Percentiles rank a stretch among this genome's conserved stretches.
Evolutionary conservation across 2,329 filamentous ascomycete species (phyloP).

Genomic region (Phaeosphaeria sp.): DNA sequence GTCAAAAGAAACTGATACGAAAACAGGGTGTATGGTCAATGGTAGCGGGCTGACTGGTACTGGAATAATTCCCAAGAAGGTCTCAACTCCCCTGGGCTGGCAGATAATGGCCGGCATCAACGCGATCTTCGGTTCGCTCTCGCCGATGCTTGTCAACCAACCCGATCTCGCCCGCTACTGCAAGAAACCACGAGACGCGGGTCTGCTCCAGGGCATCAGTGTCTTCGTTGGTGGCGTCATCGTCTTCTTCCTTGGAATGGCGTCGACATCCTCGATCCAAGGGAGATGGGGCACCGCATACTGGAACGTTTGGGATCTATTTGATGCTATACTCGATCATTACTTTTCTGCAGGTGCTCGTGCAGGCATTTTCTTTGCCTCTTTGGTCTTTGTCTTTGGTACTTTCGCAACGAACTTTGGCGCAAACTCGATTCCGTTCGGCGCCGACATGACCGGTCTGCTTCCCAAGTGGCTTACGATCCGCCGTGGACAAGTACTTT

Average conservation of each 20-base stretch:
- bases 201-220: slow-evolving; percentile 39
- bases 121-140: slow-evolving; percentile 50
- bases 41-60: slow-evolving; percentile 35
- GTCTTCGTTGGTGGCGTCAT: slow-evolving; percentile 49
- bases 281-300: slow-evolving; percentile 46
- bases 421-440: slow-evolving; percentile 51
- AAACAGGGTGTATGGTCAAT: slow-evolving; percentile 37
- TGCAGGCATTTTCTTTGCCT: slow-evolving; percentile 50
- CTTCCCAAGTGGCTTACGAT: slow-evolving; percentile 54
- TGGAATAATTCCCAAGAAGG: slow-evolving; percentile 15
- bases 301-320: slow-evolving; percentile 57
- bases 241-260: slow-evolving; percentile 51
- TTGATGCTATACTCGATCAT: slow-evolving; percentile 50
- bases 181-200: slow-evolving; percentile 39
- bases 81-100: slow-evolving; percentile 38
- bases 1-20: neutral
- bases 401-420: slow-evolving; percentile 54
- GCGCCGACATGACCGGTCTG: slow-evolving; percentile 51
- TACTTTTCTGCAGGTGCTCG: slow-evolving; percentile 49
- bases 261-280: slow-evolving; percentile 47
- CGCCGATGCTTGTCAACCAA: slow-evolving; percentile 51
- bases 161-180: slow-evolving; percentile 53
- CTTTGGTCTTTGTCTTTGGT: slow-evolving; percentile 46
- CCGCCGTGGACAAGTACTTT: slow-evolving; percentile 51
- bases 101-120: slow-evolving; percentile 52